Conservation (phyloP, 202 grass and related monocot species). For the Alloteropsis angusta region DNA sequence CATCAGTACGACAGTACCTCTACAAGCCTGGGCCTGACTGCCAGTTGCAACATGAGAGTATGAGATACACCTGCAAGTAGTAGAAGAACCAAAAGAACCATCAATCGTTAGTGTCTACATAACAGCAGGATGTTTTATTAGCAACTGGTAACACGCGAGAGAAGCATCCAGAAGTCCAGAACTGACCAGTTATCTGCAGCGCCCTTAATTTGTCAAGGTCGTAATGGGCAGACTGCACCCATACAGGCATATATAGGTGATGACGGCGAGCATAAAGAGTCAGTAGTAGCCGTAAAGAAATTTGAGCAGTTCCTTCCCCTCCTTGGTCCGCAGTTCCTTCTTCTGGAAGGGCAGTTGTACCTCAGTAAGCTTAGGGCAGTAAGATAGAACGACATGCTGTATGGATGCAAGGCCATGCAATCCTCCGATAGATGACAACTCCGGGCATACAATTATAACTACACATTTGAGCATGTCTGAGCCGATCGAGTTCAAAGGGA, state of each 20-base stretch:
- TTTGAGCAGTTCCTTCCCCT: background rate
- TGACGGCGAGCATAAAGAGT: too few relatives aligned
- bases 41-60: background rate
- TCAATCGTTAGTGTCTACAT: too few relatives aligned
- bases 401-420: background rate
- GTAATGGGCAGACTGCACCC: background rate
- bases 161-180: background rate
- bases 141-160: background rate
- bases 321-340: background rate
- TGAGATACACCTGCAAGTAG: too few relatives aligned
- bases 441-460: accelerated
- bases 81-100: too few relatives aligned
- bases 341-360: background rate
- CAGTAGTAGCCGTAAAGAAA: too few relatives aligned
- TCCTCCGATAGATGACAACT: background rate
- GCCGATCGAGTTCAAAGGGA: background rate
- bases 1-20: too few relatives aligned
- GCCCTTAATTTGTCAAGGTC: background rate
- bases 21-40: too few relatives aligned
- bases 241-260: too few relatives aligned
- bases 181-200: background rate
- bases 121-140: background rate
- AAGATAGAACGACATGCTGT: background rate
- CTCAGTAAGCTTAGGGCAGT: background rate
- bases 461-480: background rate